Evolutionary conservation across 495 filamentous ascomycete genomes (phyloP), one percentile per base, ranked within the genome.

Genomic region (Saxophila tyrrhenica): DNA sequence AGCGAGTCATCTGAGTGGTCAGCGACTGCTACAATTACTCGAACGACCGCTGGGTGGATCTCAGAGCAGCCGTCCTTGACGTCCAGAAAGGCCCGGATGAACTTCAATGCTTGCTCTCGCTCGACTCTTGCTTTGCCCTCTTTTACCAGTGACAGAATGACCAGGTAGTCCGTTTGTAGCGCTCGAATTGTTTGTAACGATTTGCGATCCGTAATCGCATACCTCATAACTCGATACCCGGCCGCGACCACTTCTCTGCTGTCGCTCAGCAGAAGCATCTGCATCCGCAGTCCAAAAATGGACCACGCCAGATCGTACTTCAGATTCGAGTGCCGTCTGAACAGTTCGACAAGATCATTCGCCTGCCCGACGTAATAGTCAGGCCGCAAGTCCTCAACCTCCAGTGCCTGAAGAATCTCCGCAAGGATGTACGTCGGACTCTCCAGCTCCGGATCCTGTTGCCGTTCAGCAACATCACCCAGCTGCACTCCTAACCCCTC

Each of bases 251-350:
- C 89, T 67, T 98, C 92, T 61, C 90, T 85, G 68, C 84, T 95
- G 53, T 94, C 89, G 63, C 89, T 94, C 52, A 98, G 73, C 50
- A 98, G 82, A 87, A 98, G 89, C 49, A 85, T 82, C 65, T 98
- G 92, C 69, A 96, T 87, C 21, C 94, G 80, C 23, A 90, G 67
- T 1, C 94, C 94, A 69, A 97, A 98, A 0, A 89, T 83, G 3
- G 89, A 82, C 92, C 92, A 98, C 16, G 83, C 89, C 56, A 98
- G 73, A 64, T 98, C 92, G 67, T 96, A 94, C 62, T 97, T 97
- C 41, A 97, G 72, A 2, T 89, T 91, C 3, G 88, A 89, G 71
- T 97, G 80, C 32, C 87, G 77, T 64, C 90, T 96, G 70, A 98
- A 94, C 32, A 98, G 75, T 56, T 91, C 86, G 15, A 95, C 91